Evolutionary conservation across 192 early-diverging fungal genomes (phyloP).

Genomic region (Rhizoclosmatium sp.): DNA sequence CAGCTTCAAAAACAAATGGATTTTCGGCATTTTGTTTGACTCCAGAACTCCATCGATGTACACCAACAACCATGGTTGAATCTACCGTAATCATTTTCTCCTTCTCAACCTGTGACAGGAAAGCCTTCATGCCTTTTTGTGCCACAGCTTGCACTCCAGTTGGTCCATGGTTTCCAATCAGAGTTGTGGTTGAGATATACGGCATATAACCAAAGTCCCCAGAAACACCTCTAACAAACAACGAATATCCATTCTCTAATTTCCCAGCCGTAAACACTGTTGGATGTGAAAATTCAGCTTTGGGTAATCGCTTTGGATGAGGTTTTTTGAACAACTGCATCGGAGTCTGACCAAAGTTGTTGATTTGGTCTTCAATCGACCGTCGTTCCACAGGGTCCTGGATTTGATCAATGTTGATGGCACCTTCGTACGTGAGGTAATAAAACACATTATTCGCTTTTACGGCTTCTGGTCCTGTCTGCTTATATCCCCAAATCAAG

Average conservation of each 20-base stretch:
- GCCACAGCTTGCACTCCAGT: background rate
- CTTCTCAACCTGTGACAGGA: slow-evolving; percentile 12
- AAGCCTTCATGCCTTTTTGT: slow-evolving; percentile 8
- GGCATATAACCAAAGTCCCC: slow-evolving; percentile 12
- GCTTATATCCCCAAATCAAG: slow-evolving; percentile 95
- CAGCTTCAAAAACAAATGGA: slow-evolving; percentile 41
- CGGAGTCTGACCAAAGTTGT: slow-evolving; percentile 98
- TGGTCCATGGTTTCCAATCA: background rate
- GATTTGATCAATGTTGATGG: slow-evolving; percentile 90
- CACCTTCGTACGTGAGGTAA: slow-evolving; percentile 95
- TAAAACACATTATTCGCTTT: slow-evolving; percentile 94
- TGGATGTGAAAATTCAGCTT: slow-evolving; percentile 5
- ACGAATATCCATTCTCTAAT: slow-evolving; percentile 19
- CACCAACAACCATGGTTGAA: slow-evolving; percentile 28
- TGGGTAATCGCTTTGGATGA: slow-evolving; percentile 68
- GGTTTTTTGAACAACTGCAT: slow-evolving; percentile 86
- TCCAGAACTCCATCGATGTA: slow-evolving; percentile 34
- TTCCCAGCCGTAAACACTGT: slow-evolving; percentile 39
- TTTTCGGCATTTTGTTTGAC: slow-evolving; percentile 6
- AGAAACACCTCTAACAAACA: slow-evolving; percentile 21
- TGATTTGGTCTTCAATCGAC: slow-evolving; percentile 91
- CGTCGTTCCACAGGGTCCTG: slow-evolving; percentile 87
- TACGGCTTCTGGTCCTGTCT: slow-evolving; percentile 84
- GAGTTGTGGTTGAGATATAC: slow-evolving; percentile 1
- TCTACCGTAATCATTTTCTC: slow-evolving; percentile 41